These are phyloP conservation scores for Malania oleifera DNA, from an alignment of 164 flowering plant genomes.

Conservation along the genomic window DNA sequence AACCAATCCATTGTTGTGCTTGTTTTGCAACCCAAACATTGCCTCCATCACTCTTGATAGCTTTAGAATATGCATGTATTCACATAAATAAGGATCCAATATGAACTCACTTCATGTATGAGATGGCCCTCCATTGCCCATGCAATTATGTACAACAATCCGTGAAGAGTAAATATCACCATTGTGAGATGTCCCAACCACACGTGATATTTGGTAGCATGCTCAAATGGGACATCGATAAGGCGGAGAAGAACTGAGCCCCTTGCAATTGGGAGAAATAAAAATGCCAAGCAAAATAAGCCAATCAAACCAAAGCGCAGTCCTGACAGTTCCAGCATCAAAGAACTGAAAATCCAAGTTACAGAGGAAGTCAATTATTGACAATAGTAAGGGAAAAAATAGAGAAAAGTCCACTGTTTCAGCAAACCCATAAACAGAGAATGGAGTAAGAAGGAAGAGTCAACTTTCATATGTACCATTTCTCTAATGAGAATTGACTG, in stretches of 20 bases:
- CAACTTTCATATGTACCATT: no score
- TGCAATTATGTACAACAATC: slow-evolving; percentile 48
- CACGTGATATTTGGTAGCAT: slow-evolving; percentile 86
- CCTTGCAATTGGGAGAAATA: slow-evolving; percentile 82
- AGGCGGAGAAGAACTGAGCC: slow-evolving; percentile 86
- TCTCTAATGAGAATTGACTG: no score
- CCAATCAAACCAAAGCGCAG: slow-evolving; percentile 70
- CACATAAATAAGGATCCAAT: neutral
- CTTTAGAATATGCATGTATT: neutral
- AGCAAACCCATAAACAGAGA: neutral
- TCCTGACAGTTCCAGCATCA: slow-evolving; percentile 51
- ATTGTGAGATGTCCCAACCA: slow-evolving; percentile 97
- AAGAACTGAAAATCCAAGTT: slow-evolving; percentile 31
- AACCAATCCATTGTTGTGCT: no score
- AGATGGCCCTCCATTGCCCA: slow-evolving; percentile 69
- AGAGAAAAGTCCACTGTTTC: no score
- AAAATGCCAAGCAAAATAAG: slow-evolving; percentile 63
- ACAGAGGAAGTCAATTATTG: neutral
- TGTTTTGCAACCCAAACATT: no score
- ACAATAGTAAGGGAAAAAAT: neutral
- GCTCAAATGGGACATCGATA: slow-evolving; percentile 90
- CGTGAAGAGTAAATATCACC: slow-evolving; percentile 73
- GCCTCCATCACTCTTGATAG: no score
- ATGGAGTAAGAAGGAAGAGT: neutral
- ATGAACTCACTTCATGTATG: slow-evolving; percentile 46